A percentile compares a stretch with the other conserved stretches of the same genome.
These are phyloP conservation scores for Pseudonectria buxi DNA, from an alignment of 2,329 filamentous ascomycete genomes.

Conservation along the genomic window DNA sequence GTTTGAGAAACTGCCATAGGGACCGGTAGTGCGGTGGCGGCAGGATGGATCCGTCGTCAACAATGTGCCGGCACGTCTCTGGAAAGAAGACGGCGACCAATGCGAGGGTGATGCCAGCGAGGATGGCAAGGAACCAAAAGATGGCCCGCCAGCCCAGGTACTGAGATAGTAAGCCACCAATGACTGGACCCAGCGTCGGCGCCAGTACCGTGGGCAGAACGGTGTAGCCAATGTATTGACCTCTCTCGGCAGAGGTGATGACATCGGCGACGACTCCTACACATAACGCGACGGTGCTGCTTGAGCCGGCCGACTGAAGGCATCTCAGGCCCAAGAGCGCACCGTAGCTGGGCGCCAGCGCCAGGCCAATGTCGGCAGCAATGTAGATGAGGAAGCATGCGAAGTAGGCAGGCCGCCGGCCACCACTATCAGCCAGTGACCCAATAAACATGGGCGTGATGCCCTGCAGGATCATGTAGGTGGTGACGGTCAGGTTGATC, in stretches of 20 bases:
- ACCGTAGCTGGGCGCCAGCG: conserved; percentile 40
- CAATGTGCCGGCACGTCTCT: conserved; percentile 41
- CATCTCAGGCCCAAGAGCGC: conserved; percentile 47
- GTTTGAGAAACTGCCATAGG: conserved; percentile 24
- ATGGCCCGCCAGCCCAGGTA: conserved; percentile 53
- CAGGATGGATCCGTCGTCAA: conserved; percentile 45
- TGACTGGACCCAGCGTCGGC: conserved; percentile 45
- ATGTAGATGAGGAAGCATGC: conserved; percentile 47
- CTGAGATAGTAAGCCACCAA: conserved; percentile 51
- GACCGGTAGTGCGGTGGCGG: conserved; percentile 33
- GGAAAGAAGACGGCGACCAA: conserved; percentile 45
- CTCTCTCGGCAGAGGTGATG: conserved; percentile 54
- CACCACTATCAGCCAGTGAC: conserved; percentile 46
- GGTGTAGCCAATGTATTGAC: conserved; percentile 50
- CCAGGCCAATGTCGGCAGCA: conserved; percentile 47
- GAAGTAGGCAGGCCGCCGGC: conserved; percentile 48
- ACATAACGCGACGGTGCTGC: conserved; percentile 51
- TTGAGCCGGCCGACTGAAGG: conserved; percentile 52
- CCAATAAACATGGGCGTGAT: conserved; percentile 52
- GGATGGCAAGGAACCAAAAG: conserved; percentile 56
- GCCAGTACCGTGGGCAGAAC: conserved; percentile 42
- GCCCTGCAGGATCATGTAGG: conserved; percentile 55
- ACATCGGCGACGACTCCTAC: conserved; percentile 58
- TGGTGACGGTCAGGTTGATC: conserved; percentile 47
- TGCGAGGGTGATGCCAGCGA: conserved; percentile 32